Evolutionary conservation across 1,284 basidiomycete genomes (phyloP).

Genomic region (Austroboletus novae-zelandiae): DNA sequence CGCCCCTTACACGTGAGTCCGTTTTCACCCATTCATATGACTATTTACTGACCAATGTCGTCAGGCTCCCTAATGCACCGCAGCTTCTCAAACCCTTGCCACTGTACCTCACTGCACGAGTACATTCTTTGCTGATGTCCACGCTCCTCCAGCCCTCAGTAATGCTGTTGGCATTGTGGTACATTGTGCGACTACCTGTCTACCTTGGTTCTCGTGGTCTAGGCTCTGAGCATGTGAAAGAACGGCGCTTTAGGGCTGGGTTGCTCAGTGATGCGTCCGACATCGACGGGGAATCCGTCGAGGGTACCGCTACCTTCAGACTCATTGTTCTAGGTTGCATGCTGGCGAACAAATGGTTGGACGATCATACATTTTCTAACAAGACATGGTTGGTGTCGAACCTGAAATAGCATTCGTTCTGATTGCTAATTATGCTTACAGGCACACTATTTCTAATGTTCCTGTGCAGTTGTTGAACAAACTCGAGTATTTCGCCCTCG

Average conservation of each 20-base stretch:
- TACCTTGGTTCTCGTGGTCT: constrained; percentile 50
- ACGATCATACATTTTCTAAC: constrained; percentile 90
- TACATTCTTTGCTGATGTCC: constrained; percentile 71
- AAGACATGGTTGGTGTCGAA: constrained; percentile 74
- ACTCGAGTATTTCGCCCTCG: constrained; percentile 66
- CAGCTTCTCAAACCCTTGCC: constrained; percentile 41
- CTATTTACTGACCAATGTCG: constrained; percentile 14
- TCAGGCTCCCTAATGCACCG: constrained; percentile 34
- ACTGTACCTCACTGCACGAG: constrained; percentile 51
- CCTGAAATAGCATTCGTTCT: not conserved
- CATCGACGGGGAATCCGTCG: constrained; percentile 50
- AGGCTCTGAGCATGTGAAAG: constrained; percentile 51
- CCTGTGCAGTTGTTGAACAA: constrained; percentile 66
- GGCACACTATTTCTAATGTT: constrained; percentile 76
- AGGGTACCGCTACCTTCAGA: constrained; percentile 62
- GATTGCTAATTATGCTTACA: constrained; percentile 27
- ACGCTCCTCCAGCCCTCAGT: constrained; percentile 81
- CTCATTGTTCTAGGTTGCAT: constrained; percentile 81
- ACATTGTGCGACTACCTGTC: constrained; percentile 77
- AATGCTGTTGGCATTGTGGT: constrained; percentile 79
- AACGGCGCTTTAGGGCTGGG: constrained; percentile 58
- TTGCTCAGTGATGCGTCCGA: constrained; percentile 51
- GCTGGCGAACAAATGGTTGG: constrained; percentile 90
- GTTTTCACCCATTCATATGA: constrained; percentile 1
- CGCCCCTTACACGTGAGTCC: constrained; percentile 45